Conservation (phyloP, 2,329 filamentous ascomycete genomes). For the Neonectria punicea region DNA sequence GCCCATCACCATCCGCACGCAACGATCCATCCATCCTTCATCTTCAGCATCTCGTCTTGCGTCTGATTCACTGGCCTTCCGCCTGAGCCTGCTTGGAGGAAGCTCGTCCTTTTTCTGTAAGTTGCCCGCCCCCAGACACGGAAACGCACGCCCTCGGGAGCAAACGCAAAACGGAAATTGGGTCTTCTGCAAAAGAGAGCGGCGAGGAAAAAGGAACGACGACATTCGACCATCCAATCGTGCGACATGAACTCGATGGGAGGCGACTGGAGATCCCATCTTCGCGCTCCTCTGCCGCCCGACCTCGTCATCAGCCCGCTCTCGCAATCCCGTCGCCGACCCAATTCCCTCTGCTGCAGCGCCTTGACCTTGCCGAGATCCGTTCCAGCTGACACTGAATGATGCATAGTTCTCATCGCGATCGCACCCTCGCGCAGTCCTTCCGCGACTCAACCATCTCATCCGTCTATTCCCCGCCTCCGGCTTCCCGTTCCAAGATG, state of each 20-base stretch:
- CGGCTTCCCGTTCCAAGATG: constrained; percentile 57
- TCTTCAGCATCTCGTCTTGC: constrained; percentile 32
- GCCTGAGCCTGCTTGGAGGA: constrained; percentile 37
- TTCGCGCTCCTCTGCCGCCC: constrained; percentile 8
- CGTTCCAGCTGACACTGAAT: constrained; percentile 29
- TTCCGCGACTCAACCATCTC: constrained; percentile 27
- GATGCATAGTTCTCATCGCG: constrained; percentile 33
- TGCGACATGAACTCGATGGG: constrained; percentile 24
- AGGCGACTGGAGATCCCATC: constrained; percentile 22
- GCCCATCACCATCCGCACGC: constrained; percentile 25
- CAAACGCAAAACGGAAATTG: constrained; percentile 23
- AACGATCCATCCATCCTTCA: constrained; percentile 34
- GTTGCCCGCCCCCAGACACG: constrained; percentile 26
- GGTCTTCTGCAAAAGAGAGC: constrained; percentile 14
- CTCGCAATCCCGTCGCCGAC: constrained; percentile 4
- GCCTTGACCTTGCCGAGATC: constrained; percentile 12
- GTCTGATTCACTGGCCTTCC: constrained; percentile 30
- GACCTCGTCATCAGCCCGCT: constrained; percentile 14
- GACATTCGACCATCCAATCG: constrained; percentile 25
- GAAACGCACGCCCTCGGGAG: constrained; percentile 22
- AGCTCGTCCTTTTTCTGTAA: constrained; percentile 38
- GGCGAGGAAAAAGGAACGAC: constrained; percentile 28
- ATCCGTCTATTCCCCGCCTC: constrained; percentile 25
- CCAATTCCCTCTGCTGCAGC: constrained; percentile 21
- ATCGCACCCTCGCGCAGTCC: constrained; percentile 26